These are phyloP conservation scores for Ceratobasidium sp. DNA, from an alignment of 1,284 basidiomycete species.

Conservation along the genomic window DNA sequence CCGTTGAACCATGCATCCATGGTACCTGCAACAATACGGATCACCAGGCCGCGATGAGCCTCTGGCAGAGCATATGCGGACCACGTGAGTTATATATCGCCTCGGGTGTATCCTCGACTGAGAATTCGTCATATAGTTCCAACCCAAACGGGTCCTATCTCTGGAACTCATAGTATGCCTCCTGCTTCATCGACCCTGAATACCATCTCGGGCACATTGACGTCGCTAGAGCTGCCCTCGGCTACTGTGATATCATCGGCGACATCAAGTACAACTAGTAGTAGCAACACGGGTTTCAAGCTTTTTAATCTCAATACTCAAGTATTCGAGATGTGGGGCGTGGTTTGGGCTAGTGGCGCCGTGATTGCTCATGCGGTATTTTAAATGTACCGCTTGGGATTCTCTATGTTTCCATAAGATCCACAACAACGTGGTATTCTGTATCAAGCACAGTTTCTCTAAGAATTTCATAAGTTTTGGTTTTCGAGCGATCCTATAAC, in stretches of 20 bases:
- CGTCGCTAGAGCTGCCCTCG: not conserved
- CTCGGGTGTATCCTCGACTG: not conserved
- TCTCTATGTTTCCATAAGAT: not conserved
- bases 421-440: not conserved
- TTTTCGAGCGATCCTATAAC: too few relatives aligned
- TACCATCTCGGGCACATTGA: not conserved
- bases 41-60: not conserved
- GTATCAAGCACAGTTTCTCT: not conserved
- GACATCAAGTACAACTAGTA: not conserved
- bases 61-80: conserved; percentile 9
- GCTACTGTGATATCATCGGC: not conserved
- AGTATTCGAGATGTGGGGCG: not conserved
- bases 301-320: not conserved
- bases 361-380: not conserved
- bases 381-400: not conserved
- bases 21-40: not conserved
- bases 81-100: not conserved
- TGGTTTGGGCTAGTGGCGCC: not conserved
- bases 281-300: not conserved
- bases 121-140: not conserved
- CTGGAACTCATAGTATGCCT: not conserved
- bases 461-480: too few relatives aligned
- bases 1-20: conserved; percentile 8
- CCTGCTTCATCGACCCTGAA: not conserved
- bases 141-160: not conserved